Evolutionary conservation across 2,329 filamentous ascomycete genomes (phyloP).

Genomic region (Colletotrichum cereale): DNA sequence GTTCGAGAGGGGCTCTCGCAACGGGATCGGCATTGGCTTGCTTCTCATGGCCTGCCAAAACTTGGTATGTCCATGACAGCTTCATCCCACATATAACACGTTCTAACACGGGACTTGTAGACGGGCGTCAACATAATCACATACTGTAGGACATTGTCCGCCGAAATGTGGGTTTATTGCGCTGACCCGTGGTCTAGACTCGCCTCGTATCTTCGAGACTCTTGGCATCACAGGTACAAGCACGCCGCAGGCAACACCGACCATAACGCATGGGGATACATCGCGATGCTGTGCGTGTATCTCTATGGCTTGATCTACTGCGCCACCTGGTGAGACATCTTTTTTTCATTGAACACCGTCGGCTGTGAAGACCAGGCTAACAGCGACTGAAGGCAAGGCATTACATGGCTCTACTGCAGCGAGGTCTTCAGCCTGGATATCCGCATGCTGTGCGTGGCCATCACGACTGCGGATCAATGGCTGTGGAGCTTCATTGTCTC

Average conservation of each 20-base stretch:
- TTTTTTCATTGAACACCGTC: too few relatives aligned
- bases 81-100: not conserved
- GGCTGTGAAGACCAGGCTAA: conserved; percentile 37
- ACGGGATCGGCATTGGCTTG: conserved; percentile 62
- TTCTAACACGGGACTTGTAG: not conserved
- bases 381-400: conserved; percentile 54
- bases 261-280: conserved; percentile 53
- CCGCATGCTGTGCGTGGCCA: conserved; percentile 50
- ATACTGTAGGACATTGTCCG: not conserved
- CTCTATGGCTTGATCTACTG: conserved; percentile 49
- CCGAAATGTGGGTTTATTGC: not conserved
- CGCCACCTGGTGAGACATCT: conserved; percentile 12
- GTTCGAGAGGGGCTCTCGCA: conserved; percentile 41
- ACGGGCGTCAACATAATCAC: conserved; percentile 18
- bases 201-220: conserved; percentile 51
- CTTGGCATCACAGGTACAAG: conserved; percentile 50
- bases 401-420: conserved; percentile 57
- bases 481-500: conserved; percentile 55
- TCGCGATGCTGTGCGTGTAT: conserved; percentile 58
- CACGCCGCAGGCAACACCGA: conserved; percentile 57
- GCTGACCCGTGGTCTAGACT: conserved; percentile 44
- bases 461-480: conserved; percentile 52
- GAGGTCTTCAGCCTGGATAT: conserved; percentile 58
- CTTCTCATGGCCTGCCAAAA: conserved; percentile 52
- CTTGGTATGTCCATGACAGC: not conserved